Conservation (phyloP, 192 early-diverging fungal species). For the Umbelopsis sp. region DNA sequence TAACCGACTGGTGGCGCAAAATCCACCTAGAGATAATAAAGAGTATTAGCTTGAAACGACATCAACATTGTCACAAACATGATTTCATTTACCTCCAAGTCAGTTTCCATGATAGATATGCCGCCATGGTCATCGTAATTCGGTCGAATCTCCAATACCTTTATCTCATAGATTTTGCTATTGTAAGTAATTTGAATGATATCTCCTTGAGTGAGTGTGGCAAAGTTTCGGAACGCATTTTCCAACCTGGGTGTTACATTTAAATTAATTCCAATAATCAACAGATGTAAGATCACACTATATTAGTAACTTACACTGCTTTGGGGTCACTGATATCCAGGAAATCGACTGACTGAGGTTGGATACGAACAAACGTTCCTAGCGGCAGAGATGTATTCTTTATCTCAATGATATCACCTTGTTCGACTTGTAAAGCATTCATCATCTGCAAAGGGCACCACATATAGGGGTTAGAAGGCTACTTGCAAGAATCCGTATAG, state of each 20-base stretch:
- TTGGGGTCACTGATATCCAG: conserved; percentile 95
- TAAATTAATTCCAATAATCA: not conserved
- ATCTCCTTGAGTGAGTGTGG: conserved; percentile 90
- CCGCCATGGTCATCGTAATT: conserved; percentile 55
- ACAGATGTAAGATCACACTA: not conserved
- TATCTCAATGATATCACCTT: conserved; percentile 78
- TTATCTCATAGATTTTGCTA: conserved; percentile 80
- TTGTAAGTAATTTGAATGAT: conserved; percentile 94
- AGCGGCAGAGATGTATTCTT: conserved; percentile 77
- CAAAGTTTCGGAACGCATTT: conserved; percentile 88
- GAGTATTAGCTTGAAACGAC: not conserved
- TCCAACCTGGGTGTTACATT: conserved; percentile 64
- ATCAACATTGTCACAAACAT: no score
- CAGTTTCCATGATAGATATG: conserved; percentile 95
- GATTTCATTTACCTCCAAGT: conserved; percentile 71
- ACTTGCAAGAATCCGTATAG: no score
- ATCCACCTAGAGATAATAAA: conserved; percentile 61
- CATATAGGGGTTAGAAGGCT: not conserved
- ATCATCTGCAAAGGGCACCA: conserved; percentile 74
- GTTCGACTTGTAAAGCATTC: conserved; percentile 76
- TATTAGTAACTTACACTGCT: conserved; percentile 69
- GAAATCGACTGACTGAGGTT: conserved; percentile 96
- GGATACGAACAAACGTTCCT: conserved; percentile 91
- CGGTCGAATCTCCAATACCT: conserved; percentile 90
- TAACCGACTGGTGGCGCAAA: conserved; percentile 97